Evolutionary conservation across 2,329 filamentous ascomycete species (phyloP), one percentile per base, ranked within the genome.

Genomic region (Fulvia fulva): DNA sequence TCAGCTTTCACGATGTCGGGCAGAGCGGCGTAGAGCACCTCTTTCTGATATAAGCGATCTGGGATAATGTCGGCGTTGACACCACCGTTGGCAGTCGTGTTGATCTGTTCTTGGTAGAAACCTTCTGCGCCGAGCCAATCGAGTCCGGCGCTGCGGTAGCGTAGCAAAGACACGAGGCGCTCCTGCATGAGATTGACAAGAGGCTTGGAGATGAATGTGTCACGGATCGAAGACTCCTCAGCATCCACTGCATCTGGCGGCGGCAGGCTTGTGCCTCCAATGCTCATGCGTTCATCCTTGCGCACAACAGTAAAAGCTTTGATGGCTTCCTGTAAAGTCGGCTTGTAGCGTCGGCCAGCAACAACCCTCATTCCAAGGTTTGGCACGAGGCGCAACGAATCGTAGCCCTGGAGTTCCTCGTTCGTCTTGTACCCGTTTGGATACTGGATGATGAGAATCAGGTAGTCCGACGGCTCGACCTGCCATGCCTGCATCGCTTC

Each of bases 401-500:
- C 69, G 55, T 76, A 71, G 0, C 72, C 68, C 14, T 83, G 69
- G 9, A 89, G 70, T 0, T 81, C 70, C 16, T 87, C 80, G 51
- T 88, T 75, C 2, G 77, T 75, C 30, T 78, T 79, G 71, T 95
- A 96, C 0, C 77, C 79, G n/a, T 73, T 71, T 0, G 79, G 75
- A 63, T 88, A 88, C 34, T 82, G 81, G 45, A 94, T 81, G 22
- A 96, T 77, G 4, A 95, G 77, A 4, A 93, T 82, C 41, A 96
- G 72, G 67, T 93, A 92, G 32, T 91, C 87, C 0, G 78, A 73
- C 0, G 79, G 74, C 14, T 82, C 74, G 11, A 96, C 71, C 59
- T 87, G 81, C 91, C 91, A 96, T 1, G 91, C 89, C 67, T 87
- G 81, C 73, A 90, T 82, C 0, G 85, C 86, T 67, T 92, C 89